These are phyloP conservation scores for Coemansia sp. DNA, from an alignment of 192 early-diverging fungal genomes.

Conservation along the genomic window DNA sequence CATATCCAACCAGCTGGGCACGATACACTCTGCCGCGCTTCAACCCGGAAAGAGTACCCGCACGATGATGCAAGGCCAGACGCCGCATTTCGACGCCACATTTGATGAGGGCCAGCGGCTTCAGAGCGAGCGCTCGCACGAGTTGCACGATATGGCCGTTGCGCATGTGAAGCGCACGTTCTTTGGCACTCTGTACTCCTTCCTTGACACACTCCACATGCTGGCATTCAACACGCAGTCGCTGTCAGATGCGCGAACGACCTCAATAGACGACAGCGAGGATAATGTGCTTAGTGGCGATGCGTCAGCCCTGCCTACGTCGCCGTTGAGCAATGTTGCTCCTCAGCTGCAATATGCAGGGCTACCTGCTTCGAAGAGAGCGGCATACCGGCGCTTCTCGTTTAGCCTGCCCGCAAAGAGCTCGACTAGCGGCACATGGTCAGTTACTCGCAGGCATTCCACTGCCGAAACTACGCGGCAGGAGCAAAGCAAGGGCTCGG, in stretches of 20 bases:
- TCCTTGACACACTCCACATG: slow-evolving; percentile 82
- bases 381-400: slow-evolving; percentile 36
- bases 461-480: slow-evolving; percentile 13
- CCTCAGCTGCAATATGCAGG: neutral
- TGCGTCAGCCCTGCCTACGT: neutral
- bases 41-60: slow-evolving; percentile 48
- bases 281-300: neutral
- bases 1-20: slow-evolving; percentile 34
- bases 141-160: slow-evolving; percentile 52
- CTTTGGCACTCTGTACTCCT: slow-evolving; percentile 68
- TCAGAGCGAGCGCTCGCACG: slow-evolving; percentile 55
- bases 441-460: slow-evolving; percentile 26
- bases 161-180: slow-evolving; percentile 63
- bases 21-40: slow-evolving; percentile 40
- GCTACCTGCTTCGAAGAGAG: slow-evolving; percentile 31
- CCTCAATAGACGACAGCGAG: neutral
- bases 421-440: neutral
- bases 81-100: slow-evolving; percentile 43
- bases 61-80: slow-evolving; percentile 37
- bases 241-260: neutral
- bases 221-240: slow-evolving; percentile 45
- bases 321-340: slow-evolving; percentile 1
- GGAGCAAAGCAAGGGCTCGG: slow-evolving; percentile 7
- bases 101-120: slow-evolving; percentile 46
- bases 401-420: slow-evolving; percentile 33